Conservation (phyloP, 345 rosid species). For the Salix viminalis region DNA sequence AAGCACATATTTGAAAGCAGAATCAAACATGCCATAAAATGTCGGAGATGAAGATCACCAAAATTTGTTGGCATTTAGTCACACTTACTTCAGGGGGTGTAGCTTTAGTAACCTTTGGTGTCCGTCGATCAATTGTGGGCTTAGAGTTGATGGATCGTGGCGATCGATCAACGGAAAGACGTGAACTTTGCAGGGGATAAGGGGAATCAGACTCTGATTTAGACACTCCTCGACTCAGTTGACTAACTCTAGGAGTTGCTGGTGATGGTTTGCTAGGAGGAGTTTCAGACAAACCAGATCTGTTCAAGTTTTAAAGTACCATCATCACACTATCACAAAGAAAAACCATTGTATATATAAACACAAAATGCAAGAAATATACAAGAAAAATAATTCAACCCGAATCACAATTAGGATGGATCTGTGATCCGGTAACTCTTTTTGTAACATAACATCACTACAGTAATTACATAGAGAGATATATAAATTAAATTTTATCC, state of each 20-base stretch:
- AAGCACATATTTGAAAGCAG: neutral
- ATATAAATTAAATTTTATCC: neutral
- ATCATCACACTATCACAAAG: constrained; percentile 8
- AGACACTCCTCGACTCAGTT: constrained; percentile 42
- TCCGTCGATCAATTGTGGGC: constrained; percentile 59
- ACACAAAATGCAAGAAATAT: constrained; percentile 9
- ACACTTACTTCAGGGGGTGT: constrained; percentile 69
- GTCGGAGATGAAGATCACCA: neutral
- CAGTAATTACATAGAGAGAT: neutral
- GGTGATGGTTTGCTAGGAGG: constrained; percentile 65
- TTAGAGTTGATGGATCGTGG: constrained; percentile 60
- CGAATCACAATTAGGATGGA: constrained; percentile 17
- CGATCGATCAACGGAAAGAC: constrained; percentile 67
- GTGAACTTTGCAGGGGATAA: constrained; percentile 52
- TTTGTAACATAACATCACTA: neutral
- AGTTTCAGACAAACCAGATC: constrained; percentile 72
- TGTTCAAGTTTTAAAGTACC: constrained; percentile 30
- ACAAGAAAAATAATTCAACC: neutral
- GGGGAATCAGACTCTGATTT: constrained; percentile 63
- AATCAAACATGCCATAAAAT: constrained; percentile 1
- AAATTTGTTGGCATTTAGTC: neutral
- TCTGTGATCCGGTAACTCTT: constrained; percentile 3
- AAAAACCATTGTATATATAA: constrained; percentile 2
- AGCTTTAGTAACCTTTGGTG: constrained; percentile 43
- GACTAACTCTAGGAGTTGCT: constrained; percentile 65